Conservation (phyloP, 208 protist genomes). For the Leishmania gerbilli region DNA sequence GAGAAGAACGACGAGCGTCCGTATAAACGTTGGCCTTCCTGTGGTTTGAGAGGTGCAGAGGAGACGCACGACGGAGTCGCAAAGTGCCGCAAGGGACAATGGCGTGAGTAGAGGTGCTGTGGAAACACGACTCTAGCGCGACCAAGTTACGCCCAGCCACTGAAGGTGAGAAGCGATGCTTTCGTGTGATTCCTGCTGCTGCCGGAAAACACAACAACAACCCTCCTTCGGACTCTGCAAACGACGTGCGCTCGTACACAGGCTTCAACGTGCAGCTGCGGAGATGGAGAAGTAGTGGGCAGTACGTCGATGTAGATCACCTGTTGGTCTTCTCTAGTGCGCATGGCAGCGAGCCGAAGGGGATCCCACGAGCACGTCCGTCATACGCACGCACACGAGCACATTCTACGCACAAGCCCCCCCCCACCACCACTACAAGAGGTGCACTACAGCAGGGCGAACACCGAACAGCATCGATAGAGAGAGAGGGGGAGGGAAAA, state of each 20-base stretch:
- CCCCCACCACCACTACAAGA: not conserved
- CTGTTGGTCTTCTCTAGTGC: not conserved
- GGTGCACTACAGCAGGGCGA: not conserved
- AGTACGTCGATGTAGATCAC: not conserved
- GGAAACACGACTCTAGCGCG: not conserved
- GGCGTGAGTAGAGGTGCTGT: not conserved
- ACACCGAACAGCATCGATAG: not conserved
- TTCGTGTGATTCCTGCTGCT: not conserved
- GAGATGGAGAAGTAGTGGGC: not conserved
- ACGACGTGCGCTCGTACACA: not conserved
- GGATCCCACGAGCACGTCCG: not conserved
- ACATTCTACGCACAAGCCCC: not conserved
- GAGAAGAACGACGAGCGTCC: not conserved
- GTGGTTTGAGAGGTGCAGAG: not conserved
- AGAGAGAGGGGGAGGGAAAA: not conserved
- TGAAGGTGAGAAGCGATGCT: not conserved
- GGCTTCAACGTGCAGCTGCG: not conserved
- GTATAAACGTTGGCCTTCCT: not conserved
- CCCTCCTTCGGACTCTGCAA: not conserved
- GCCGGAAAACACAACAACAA: not conserved
- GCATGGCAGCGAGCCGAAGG: not conserved
- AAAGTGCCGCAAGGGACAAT: not conserved
- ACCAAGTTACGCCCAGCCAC: not conserved
- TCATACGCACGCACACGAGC: not conserved
- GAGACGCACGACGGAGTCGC: not conserved